These are phyloP conservation scores for Trichocomaceae sp. DNA, from an alignment of 2,329 filamentous ascomycete species.

Conservation along the genomic window DNA sequence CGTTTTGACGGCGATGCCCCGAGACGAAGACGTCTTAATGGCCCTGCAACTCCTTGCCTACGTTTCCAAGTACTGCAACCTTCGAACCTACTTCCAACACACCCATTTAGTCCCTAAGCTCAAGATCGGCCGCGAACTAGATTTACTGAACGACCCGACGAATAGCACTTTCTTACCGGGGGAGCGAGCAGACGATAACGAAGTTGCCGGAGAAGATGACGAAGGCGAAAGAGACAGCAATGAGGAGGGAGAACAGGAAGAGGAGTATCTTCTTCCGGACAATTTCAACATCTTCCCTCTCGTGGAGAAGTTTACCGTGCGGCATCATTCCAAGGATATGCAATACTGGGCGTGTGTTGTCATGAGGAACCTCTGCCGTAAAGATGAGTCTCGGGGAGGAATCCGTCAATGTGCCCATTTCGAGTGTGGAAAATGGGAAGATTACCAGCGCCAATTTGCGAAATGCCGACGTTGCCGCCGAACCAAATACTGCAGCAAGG, in stretches of 20 bases:
- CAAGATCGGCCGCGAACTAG: conserved; percentile 79
- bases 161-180: conserved; percentile 29
- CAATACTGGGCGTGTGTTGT: conserved; percentile 99
- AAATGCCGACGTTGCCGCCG: conserved; percentile 93
- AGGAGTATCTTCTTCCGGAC: conserved; percentile 85
- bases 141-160: conserved; percentile 67
- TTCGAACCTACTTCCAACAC: conserved; percentile 89
- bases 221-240: background rate
- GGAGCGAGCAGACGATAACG: conserved; percentile 16
- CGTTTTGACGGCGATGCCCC: conserved; percentile 83
- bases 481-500: conserved; percentile 99
- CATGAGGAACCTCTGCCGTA: conserved; percentile 96
- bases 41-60: conserved; percentile 93
- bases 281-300: conserved; percentile 98
- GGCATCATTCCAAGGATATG: conserved; percentile 94
- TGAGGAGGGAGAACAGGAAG: conserved; percentile 61
- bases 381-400: conserved; percentile 88
- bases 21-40: conserved; percentile 97
- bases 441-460: conserved; percentile 91
- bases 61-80: conserved; percentile 96
- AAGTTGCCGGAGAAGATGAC: background rate
- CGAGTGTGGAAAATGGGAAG: conserved; percentile 97
- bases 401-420: conserved; percentile 98
- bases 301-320: conserved; percentile 95
- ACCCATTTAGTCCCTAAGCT: conserved; percentile 89